phyloP scores from a whole-genome alignment of 2,329 filamentous ascomycete genomes.

The Phaeophleospora eucalypticola region DNA sequence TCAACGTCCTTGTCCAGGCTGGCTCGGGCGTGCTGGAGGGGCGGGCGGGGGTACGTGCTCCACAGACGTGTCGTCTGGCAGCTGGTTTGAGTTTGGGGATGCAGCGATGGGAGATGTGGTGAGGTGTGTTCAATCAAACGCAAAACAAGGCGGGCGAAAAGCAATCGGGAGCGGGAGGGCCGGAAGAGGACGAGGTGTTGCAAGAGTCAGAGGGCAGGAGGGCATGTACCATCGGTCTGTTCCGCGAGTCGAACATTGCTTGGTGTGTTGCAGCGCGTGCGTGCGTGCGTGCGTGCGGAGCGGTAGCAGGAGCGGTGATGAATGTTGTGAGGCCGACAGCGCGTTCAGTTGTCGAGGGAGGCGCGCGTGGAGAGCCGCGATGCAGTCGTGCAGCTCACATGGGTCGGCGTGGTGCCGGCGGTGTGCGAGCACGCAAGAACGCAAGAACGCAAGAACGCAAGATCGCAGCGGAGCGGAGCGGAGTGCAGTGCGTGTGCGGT shows the following conservation, averaged over 20 bases:
- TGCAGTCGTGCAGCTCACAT: conserved; percentile 2
- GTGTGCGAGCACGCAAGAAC: too few species aligned
- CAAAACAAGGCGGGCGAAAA: conserved; percentile 14
- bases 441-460: too few species aligned
- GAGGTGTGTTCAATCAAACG: conserved; percentile 17
- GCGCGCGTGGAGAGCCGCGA: conserved; percentile 5
- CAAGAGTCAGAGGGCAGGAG: neutral
- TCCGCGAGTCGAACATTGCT: conserved; percentile 5
- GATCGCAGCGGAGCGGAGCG: too few species aligned
- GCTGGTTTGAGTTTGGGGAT: conserved; percentile 19
- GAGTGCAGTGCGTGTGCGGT: too few species aligned
- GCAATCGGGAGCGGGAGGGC: conserved; percentile 8
- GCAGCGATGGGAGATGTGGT: conserved; percentile 15
- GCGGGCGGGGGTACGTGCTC: neutral
- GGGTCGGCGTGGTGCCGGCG: neutral
- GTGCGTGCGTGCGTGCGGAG: too few species aligned
- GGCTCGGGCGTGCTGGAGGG: conserved; percentile 6
- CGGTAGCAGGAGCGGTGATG: too few species aligned
- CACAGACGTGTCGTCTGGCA: neutral
- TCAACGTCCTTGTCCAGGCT: conserved; percentile 9
- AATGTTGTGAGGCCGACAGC: neutral
- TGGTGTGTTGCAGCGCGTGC: too few species aligned
- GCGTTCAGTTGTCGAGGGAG: neutral
- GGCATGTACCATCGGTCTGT: conserved; percentile 5
- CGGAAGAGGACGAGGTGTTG: neutral